Evolutionary conservation across 805 yeast species (phyloP).

Genomic region (Wickerhamomyces tratensis): DNA sequence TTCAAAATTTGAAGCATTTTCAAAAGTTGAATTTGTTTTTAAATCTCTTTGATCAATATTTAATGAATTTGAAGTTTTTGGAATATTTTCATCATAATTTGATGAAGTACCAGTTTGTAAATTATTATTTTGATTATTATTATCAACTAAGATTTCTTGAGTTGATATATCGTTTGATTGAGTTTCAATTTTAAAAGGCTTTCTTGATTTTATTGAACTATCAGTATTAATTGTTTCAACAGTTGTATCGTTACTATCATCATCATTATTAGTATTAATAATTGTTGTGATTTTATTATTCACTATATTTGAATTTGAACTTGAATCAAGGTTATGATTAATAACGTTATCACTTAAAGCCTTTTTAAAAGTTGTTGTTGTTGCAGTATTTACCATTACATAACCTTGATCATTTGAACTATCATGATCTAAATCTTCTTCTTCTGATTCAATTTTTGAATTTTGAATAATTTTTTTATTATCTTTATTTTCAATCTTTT

Average conservation of each 20-base stretch:
- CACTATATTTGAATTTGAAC: background rate
- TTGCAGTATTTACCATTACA: constrained; percentile 9
- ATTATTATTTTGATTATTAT: too few species aligned
- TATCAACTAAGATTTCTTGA: background rate
- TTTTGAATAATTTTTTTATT: background rate
- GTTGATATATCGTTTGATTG: background rate
- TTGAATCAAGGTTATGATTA: too few species aligned
- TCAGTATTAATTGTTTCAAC: too few species aligned
- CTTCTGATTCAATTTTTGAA: background rate
- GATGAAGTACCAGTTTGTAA: too few species aligned
- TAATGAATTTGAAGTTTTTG: background rate
- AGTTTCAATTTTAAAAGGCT: background rate
- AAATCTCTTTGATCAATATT: background rate
- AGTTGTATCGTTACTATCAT: background rate
- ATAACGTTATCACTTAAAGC: background rate
- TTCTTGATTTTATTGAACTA: too few species aligned
- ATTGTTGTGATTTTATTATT: too few species aligned
- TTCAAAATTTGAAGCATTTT: constrained; percentile 13
- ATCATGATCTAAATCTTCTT: background rate
- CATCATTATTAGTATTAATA: background rate
- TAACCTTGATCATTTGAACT: constrained; percentile 5
- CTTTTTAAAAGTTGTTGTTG: constrained; percentile 9
- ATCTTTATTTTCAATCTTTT: constrained; percentile 1
- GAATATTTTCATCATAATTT: too few species aligned
- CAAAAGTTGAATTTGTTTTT: background rate